Conservation (phyloP, 148 eudicot genomes). For the Rhododendron griersonianum region DNA sequence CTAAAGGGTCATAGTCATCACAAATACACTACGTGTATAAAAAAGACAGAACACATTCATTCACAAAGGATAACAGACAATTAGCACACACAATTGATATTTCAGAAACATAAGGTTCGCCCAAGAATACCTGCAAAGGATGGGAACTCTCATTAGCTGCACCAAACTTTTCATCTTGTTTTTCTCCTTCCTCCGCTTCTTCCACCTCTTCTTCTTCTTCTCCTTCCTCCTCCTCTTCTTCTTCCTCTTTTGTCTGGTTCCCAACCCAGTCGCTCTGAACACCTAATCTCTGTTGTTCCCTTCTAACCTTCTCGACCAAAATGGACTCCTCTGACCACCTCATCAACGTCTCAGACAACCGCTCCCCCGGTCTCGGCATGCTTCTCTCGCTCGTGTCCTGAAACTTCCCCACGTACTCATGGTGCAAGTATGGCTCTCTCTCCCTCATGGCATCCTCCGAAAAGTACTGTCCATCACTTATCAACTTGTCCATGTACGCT, state of each 20-base stretch:
- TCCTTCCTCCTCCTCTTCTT: slow-evolving; percentile 45
- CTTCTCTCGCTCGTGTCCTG: slow-evolving; percentile 79
- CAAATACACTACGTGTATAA: too few relatives aligned
- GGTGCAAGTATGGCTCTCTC: slow-evolving; percentile 94
- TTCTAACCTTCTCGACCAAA: slow-evolving; percentile 74
- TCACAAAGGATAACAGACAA: too few relatives aligned
- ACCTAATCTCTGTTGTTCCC: slow-evolving; percentile 90
- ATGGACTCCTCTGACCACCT: slow-evolving; percentile 87
- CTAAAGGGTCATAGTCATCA: too few relatives aligned
- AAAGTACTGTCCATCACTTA: slow-evolving; percentile 73
- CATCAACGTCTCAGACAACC: slow-evolving; percentile 92
- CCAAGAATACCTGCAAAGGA: too few relatives aligned
- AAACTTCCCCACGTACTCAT: slow-evolving; percentile 82
- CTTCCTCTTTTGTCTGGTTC: slow-evolving; percentile 42
- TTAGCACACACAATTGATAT: too few relatives aligned
- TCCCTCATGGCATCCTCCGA: slow-evolving; percentile 99
- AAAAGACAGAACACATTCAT: too few relatives aligned
- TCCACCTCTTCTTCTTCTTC: slow-evolving; percentile 51
- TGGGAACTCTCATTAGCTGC: too few relatives aligned
- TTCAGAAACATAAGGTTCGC: too few relatives aligned
- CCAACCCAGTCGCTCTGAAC: slow-evolving; percentile 93
- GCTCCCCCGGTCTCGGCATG: slow-evolving; percentile 92
- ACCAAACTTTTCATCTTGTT: too few relatives aligned
- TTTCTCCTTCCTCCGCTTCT: too few relatives aligned
- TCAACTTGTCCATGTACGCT: slow-evolving; percentile 78